Base-by-base conservation (phyloP, 108 stramenopile species). In the Skeletonema tropicum region DNA sequence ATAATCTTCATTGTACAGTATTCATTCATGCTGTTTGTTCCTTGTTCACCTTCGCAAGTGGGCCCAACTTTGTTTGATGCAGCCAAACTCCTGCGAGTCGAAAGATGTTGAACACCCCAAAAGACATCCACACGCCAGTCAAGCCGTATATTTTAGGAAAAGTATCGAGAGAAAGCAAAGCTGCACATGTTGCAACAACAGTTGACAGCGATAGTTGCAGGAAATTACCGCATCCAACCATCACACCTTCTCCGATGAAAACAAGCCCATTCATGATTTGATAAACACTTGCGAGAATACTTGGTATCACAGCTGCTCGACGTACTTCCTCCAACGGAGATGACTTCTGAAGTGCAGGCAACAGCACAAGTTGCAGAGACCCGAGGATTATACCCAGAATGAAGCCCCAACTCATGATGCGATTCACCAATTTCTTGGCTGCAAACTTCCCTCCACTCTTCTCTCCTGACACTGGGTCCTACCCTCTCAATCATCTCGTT, bases 231-330 rank as follows among this genome's bases (percentile, higher is more conserved):
- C 87, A 62, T 10, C 86, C 86, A 29, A 85, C 77, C 86, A 89
- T 89, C 26, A 88, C 72, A 0, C 95, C 92, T 76, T 93, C 92
- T 7, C 94, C 96, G 70, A 93, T 93, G 65, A 94, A 97, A 13
- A 93, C 92, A 23, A 92, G 72, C 0, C 96, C 93, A 62, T 97
- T 97, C 36, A 97, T 89, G 14, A 91, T 77, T 64, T 94, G 93
- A 71, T 92, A 82, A 6, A 90, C 83, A 55, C 91, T 91, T 5
- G 87, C 92, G n/a, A 97, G 80, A 59, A 89, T 64, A 21, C 91
- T 82, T 6, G 96, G 96, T 25, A 89, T 66, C 46, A 78, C 79
- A 6, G 93, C 96, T n/a, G 96, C 96, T 49, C 88, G 79, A 25
- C 92, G 82, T 13, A 97, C 92, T 68, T 88, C 93, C 68, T 88